Conservation (phyloP, 1,139 yeast genomes). For the Geotrichum histeridarum region DNA sequence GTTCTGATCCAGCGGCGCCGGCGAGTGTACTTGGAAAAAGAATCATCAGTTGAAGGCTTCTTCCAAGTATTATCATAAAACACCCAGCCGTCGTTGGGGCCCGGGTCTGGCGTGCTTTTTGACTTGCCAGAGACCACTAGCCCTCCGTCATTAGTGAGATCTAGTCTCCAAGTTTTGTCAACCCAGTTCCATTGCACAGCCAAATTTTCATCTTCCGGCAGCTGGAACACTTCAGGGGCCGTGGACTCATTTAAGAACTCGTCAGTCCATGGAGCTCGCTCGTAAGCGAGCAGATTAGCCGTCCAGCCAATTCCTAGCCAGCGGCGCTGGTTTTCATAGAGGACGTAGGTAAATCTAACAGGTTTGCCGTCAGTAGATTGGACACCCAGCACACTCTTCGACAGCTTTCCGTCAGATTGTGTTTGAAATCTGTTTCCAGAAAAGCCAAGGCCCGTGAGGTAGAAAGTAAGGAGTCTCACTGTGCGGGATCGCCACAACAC, state of each 20-base stretch:
- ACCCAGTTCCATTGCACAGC: conserved; percentile 87
- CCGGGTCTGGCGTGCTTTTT: conserved; percentile 73
- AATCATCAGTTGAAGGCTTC: conserved; percentile 80
- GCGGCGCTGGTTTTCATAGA: conserved; percentile 93
- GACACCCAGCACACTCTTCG: conserved; percentile 39
- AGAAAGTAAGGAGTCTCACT: conserved; percentile 66
- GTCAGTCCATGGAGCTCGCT: conserved; percentile 95
- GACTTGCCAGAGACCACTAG: conserved; percentile 41
- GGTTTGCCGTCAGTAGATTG: conserved; percentile 57
- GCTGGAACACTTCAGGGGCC: conserved; percentile 66
- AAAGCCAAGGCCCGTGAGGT: conserved; percentile 82
- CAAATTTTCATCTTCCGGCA: conserved; percentile 64
- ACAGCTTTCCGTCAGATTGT: conserved; percentile 4
- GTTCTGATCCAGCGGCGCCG: conserved; percentile 94
- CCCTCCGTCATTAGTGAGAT: conserved; percentile 79
- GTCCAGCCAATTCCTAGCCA: conserved; percentile 99
- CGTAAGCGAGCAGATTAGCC: conserved; percentile 79
- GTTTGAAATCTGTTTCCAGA: conserved; percentile 44
- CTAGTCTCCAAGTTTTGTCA: conserved; percentile 86
- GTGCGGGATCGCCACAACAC: conserved; percentile 77
- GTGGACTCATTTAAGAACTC: conserved; percentile 85
- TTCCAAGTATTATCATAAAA: conserved; percentile 94
- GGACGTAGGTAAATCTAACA: conserved; percentile 81
- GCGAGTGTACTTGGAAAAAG: conserved; percentile 86
- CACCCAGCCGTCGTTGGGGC: conserved; percentile 76